Evolutionary conservation across 345 rosid genomes (phyloP).

Genomic region (Pistacia integerrima): DNA sequence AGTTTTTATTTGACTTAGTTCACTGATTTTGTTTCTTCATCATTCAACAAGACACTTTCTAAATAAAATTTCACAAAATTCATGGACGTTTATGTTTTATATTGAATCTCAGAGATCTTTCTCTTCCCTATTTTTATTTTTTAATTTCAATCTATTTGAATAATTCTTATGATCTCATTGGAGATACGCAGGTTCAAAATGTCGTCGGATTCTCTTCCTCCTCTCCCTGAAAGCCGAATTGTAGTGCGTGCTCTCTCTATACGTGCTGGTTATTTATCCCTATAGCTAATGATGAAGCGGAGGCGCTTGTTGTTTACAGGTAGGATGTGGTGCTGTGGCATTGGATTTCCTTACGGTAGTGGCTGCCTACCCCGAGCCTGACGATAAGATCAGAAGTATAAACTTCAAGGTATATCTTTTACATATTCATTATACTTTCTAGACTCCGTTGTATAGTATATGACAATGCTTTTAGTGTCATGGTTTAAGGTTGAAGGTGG

Average conservation of each 20-base stretch:
- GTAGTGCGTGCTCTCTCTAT: conserved; percentile 35
- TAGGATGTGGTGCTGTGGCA: conserved; percentile 61
- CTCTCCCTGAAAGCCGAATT: conserved; percentile 34
- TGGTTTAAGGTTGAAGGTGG: conserved; percentile 65
- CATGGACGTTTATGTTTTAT: too few species aligned
- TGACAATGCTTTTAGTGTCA: not conserved
- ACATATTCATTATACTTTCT: not conserved
- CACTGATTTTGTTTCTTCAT: too few species aligned
- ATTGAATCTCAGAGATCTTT: not conserved
- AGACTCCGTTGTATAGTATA: not conserved
- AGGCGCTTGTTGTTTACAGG: conserved; percentile 37
- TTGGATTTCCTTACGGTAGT: conserved; percentile 81
- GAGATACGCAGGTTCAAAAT: conserved; percentile 40
- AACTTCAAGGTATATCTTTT: conserved; percentile 52
- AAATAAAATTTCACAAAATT: too few species aligned
- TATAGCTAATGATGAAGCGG: not conserved
- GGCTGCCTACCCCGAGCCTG: conserved; percentile 74
- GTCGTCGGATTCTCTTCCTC: conserved; percentile 50
- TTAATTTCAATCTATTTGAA: not conserved
- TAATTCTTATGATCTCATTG: conserved; percentile 2
- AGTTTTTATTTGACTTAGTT: too few species aligned
- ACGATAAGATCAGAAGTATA: conserved; percentile 85
- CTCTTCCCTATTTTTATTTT: not conserved
- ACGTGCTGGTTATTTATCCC: too few species aligned
- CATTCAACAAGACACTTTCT: too few species aligned